phyloP scores from a whole-genome alignment of 2,329 filamentous ascomycete species.

The Colletotrichum salicis region DNA sequence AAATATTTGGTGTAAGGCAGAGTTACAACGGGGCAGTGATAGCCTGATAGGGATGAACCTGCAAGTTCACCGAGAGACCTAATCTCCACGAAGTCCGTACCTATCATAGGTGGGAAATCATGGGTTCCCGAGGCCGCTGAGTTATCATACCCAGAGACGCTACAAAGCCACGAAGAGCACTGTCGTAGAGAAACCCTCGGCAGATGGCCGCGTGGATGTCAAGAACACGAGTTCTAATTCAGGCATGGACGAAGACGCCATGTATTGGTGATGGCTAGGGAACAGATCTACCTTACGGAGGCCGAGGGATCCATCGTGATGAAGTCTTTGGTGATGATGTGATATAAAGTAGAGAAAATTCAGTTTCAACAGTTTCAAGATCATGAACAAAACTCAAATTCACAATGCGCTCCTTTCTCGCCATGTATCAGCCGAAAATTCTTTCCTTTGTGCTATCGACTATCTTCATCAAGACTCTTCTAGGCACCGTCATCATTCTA shows the following conservation, averaged over 20 bases:
- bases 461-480: background rate
- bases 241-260: background rate
- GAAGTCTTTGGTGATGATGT: background rate
- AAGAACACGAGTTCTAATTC: background rate
- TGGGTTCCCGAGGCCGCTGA: no score
- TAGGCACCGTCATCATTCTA: background rate
- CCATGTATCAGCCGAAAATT: background rate
- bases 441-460: background rate
- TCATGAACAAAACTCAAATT: background rate
- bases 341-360: background rate
- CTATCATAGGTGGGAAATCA: background rate
- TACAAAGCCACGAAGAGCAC: background rate
- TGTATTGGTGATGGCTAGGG: background rate
- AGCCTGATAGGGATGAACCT: background rate
- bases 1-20: background rate
- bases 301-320: background rate
- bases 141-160: background rate
- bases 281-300: accelerated
- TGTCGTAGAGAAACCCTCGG: background rate
- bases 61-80: background rate
- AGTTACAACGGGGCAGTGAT: background rate
- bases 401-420: background rate
- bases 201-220: background rate
- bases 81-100: background rate
- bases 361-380: background rate